Base-by-base conservation (phyloP, 331 rosid genomes). In the Phaseolus coccineus region DNA sequence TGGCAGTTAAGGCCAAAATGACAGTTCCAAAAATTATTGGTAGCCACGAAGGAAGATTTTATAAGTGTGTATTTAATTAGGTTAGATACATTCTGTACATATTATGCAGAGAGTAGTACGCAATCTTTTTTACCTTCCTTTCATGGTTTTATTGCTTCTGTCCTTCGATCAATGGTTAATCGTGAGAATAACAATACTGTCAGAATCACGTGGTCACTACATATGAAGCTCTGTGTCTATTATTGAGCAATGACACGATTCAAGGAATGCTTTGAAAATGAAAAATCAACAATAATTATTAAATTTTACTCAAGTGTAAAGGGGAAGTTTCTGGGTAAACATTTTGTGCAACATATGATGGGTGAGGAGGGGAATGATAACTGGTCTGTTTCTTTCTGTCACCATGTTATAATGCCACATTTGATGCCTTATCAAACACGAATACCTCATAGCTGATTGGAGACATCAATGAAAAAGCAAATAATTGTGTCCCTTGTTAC, bases 201-300 rank as follows among this genome's bases (percentile, higher is more conserved):
- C 75, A 73, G 75, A 73, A 80, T 73, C 84, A 73, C 84, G 73
- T 71, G 83, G 22, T 71, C 57, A 47, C 44, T 31, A 79, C 46
- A n/a, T 42, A 69, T 53, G 53, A 22, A 10, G 24, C 39, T 8
- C n/a, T 35, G 27, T 51, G 57, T 39, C 68, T 50, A 77, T 77
- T 63, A 65, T 64, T 63, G 78, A 80, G 19, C 71, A 46, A 47
- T 70, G 64, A 44, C 80, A 44, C 48, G 37, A 63, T 48, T 48
- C 69, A 12, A 24, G 66, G 64, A 76, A 39, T 51, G 16, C 24
- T 72, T 37, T 27, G 28, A 57, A 74, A 58, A 62, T 33, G 6
- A 76, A 46, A 61, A 46, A 10, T 61, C 40, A 52, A 42, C 56
- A 77, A 37, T 27, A 44, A 77, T 52, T 39, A 52, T 15, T 74